Evolutionary conservation across 495 filamentous ascomycete genomes (phyloP).

Genomic region (Penicillium subrubescens): DNA sequence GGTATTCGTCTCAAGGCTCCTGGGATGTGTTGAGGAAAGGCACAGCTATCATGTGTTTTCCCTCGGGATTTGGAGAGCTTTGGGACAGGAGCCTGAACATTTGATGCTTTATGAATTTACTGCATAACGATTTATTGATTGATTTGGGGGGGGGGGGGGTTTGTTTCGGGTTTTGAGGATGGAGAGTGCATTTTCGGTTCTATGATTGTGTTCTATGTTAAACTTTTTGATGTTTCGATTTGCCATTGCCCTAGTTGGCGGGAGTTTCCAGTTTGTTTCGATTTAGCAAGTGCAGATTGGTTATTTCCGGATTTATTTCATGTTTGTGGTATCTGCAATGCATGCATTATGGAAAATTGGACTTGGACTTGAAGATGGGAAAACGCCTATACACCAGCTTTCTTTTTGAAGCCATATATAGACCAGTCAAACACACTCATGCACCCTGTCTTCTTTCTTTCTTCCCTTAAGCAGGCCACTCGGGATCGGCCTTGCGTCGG

Average conservation of each 20-base stretch:
- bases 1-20: constrained; percentile 63
- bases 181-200: constrained; percentile 15
- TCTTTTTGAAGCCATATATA: constrained; percentile 5
- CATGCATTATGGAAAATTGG: constrained; percentile 19
- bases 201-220: constrained; percentile 11
- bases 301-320: constrained; percentile 3
- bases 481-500: constrained; percentile 75
- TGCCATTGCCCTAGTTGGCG: constrained; percentile 7
- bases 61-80: not conserved
- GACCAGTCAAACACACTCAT: not conserved
- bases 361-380: not conserved
- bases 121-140: constrained; percentile 28
- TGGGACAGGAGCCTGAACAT: not conserved
- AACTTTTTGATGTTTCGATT: constrained; percentile 1
- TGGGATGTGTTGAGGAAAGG: constrained; percentile 28
- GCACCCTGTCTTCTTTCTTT: not conserved
- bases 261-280: not conserved
- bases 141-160: not conserved
- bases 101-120: constrained; percentile 21
- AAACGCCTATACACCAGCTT: constrained; percentile 21
- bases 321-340: constrained; percentile 18
- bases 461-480: constrained; percentile 53
- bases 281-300: constrained; percentile 15
- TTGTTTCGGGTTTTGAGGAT: constrained; percentile 14
- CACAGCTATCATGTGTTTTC: not conserved